A percentile compares a stretch with the other conserved stretches of the same genome.
phyloP scores from a whole-genome alignment of 192 early-diverging fungal species.

The Mortierella claussenii region DNA sequence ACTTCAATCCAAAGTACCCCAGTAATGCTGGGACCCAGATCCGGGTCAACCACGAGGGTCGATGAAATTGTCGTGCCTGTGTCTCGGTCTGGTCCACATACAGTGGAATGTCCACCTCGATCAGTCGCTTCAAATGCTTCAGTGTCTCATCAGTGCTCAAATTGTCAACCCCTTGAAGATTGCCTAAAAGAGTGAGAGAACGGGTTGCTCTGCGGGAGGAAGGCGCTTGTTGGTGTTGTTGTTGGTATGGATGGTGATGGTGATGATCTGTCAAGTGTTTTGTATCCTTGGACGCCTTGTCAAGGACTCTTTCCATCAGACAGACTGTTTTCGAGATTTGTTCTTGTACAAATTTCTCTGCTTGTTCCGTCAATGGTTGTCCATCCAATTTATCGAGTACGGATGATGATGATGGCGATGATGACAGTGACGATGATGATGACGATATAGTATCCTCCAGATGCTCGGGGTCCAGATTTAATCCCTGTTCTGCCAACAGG shows the following conservation, averaged over 20 bases:
- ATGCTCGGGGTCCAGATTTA: conserved; percentile 50
- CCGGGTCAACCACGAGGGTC: conserved; percentile 65
- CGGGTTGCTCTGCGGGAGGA: conserved; percentile 31
- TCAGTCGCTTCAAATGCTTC: conserved; percentile 42
- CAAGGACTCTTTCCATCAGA: conserved; percentile 27
- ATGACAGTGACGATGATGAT: conserved; percentile 5
- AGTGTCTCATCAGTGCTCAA: conserved; percentile 16
- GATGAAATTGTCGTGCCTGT: conserved; percentile 59
- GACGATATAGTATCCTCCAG: conserved; percentile 25
- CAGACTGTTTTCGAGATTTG: conserved; percentile 35
- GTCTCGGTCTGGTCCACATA: conserved; percentile 48
- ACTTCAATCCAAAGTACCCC: conserved; percentile 55
- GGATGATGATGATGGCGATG: background rate
- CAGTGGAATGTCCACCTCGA: conserved; percentile 34
- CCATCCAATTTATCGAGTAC: background rate
- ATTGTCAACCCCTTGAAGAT: conserved; percentile 19
- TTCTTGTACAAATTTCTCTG: conserved; percentile 40
- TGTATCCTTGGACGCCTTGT: conserved; percentile 44
- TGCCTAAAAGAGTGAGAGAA: conserved; percentile 38
- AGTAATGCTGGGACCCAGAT: conserved; percentile 75
- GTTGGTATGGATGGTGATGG: conserved; percentile 26
- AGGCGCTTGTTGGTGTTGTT: conserved; percentile 21
- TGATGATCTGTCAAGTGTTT: conserved; percentile 16
- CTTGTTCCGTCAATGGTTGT: background rate
- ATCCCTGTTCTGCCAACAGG: conserved; percentile 61